Evolutionary conservation across 352 stramenopile genomes (phyloP).

Genomic region (Globisporangium abappressorium): DNA sequence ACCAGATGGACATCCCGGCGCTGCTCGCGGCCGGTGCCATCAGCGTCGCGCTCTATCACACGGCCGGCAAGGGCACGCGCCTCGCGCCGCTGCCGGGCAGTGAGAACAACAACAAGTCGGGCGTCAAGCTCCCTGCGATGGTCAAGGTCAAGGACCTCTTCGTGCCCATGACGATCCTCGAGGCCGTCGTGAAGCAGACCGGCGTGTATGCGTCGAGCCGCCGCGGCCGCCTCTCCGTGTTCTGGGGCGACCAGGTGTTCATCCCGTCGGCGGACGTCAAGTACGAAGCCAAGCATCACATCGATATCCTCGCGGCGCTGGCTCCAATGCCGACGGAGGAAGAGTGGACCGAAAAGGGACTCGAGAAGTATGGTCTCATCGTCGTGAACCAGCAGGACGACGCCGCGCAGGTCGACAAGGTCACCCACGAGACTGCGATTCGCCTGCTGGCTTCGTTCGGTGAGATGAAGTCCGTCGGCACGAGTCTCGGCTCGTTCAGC

Average conservation of each 20-base stretch:
- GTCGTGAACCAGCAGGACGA: slow-evolving; percentile 93
- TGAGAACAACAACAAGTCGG: slow-evolving; percentile 99
- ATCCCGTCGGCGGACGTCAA: slow-evolving; percentile 92
- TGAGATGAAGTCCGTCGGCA: slow-evolving; percentile 94
- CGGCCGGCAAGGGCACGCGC: slow-evolving; percentile 96
- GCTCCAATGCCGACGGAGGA: slow-evolving; percentile 90
- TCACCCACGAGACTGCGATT: slow-evolving; percentile 94
- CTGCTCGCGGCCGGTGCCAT: slow-evolving; percentile 77
- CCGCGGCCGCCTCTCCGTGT: slow-evolving; percentile 94
- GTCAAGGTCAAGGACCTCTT: slow-evolving; percentile 83
- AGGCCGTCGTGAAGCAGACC: slow-evolving; percentile 98
- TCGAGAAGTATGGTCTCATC: slow-evolving; percentile 99
- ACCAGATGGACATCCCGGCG: slow-evolving; percentile 81
- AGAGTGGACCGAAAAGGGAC: slow-evolving; percentile 94
- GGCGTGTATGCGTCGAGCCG: slow-evolving; percentile 95
- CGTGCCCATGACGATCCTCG: slow-evolving; percentile 96
- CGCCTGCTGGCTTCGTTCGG: slow-evolving; percentile 92
- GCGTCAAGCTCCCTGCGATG: slow-evolving; percentile 96
- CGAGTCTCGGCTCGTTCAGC: slow-evolving; percentile 95
- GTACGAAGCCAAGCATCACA: slow-evolving; percentile 94
- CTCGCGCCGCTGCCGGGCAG: slow-evolving; percentile 94
- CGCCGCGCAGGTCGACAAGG: slow-evolving; percentile 96
- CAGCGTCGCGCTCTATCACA: slow-evolving; percentile 96
- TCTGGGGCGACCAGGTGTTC: slow-evolving; percentile 99
- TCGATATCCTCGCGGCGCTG: slow-evolving; percentile 97